A percentile compares a stretch with the other conserved stretches of the same genome.
These are phyloP conservation scores for Truncatella angustata DNA, from an alignment of 2,329 filamentous ascomycete genomes.

Conservation along the genomic window DNA sequence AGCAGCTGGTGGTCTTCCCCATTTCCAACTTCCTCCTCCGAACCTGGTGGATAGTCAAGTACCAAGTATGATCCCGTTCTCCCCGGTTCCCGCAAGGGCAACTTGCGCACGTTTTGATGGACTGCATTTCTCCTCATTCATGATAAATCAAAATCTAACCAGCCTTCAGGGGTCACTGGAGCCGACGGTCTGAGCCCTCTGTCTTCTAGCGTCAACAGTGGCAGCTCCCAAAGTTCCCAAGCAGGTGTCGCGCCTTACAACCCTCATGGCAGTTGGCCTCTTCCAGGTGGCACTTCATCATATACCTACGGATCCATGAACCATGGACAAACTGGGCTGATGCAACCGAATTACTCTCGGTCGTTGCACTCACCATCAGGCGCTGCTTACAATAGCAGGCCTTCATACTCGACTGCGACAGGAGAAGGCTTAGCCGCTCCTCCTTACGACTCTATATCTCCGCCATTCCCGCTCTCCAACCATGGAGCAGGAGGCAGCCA, in stretches of 20 bases:
- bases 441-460: conserved; percentile 65
- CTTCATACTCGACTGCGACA: conserved; percentile 56
- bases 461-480: conserved; percentile 62
- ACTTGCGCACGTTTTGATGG: too few species aligned
- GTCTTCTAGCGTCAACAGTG: conserved; percentile 60
- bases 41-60: conserved; percentile 30
- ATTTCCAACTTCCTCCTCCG: conserved; percentile 30
- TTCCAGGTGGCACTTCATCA: conserved; percentile 44
- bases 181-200: conserved; percentile 62
- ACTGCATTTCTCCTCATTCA: neutral
- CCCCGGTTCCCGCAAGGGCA: too few species aligned
- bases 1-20: conserved; percentile 65
- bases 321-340: conserved; percentile 43
- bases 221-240: conserved; percentile 57
- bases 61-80: conserved; percentile 35
- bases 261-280: conserved; percentile 58
- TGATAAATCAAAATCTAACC: conserved; percentile 31
- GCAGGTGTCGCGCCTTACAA: conserved; percentile 53
- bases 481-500: conserved; percentile 45
- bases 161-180: conserved; percentile 42
- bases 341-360: conserved; percentile 41
- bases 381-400: conserved; percentile 45
- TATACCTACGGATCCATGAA: conserved; percentile 59
- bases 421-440: conserved; percentile 63
- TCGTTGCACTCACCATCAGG: conserved; percentile 29